Percentiles rank a stretch among this genome's conserved stretches.
Evolutionary conservation across 2,329 filamentous ascomycete species (phyloP).

Genomic region (Aspergillus sp.): DNA sequence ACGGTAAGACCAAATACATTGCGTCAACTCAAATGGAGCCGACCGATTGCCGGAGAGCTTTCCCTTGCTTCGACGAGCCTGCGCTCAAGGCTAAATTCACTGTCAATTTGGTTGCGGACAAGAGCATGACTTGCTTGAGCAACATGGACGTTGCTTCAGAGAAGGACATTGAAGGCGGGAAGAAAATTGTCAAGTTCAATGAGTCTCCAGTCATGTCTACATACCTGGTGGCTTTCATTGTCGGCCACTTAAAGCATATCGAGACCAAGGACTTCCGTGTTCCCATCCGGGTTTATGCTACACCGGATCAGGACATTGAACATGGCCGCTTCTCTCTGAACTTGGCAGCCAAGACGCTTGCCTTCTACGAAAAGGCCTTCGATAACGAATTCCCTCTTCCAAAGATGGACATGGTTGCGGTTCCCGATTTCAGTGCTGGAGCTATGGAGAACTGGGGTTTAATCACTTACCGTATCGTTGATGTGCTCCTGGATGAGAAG

Average conservation of each 20-base stretch:
- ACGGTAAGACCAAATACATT: constrained; percentile 77
- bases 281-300: constrained; percentile 90
- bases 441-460: constrained; percentile 99
- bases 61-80: constrained; percentile 96
- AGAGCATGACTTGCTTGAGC: constrained; percentile 85
- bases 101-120: constrained; percentile 85
- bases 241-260: constrained; percentile 90
- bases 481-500: constrained; percentile 88
- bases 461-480: constrained; percentile 90
- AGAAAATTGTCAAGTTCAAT: constrained; percentile 89
- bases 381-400: constrained; percentile 82
- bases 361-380: constrained; percentile 95
- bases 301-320: constrained; percentile 83
- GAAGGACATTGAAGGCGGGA: constrained; percentile 67
- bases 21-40: constrained; percentile 96
- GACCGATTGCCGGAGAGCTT: constrained; percentile 86
- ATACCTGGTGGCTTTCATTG: constrained; percentile 89
- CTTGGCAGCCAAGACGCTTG: constrained; percentile 82
- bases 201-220: constrained; percentile 93
- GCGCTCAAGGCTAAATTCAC: constrained; percentile 91
- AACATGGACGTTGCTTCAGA: constrained; percentile 94
- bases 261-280: constrained; percentile 90
- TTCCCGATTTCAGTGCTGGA: constrained; percentile 92
- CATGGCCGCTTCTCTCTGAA: constrained; percentile 89
- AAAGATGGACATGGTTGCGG: constrained; percentile 96